Evolutionary conservation across 345 rosid species (phyloP).

Genomic region (Citrus australasica): DNA sequence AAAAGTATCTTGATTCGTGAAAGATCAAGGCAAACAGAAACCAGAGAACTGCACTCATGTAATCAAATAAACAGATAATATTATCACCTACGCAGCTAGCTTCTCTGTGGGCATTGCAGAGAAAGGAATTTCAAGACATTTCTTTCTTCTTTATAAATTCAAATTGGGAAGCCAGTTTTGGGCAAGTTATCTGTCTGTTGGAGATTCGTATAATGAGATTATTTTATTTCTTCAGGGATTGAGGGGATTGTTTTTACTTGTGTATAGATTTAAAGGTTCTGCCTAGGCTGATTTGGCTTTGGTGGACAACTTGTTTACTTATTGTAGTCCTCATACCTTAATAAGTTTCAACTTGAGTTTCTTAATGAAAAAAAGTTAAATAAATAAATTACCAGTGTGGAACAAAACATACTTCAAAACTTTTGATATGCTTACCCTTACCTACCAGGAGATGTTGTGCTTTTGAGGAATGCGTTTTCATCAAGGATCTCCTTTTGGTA

Average conservation of each 20-base stretch:
- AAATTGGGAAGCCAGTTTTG: background rate
- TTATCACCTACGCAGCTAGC: background rate
- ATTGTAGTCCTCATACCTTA: background rate
- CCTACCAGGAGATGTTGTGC: slow-evolving; percentile 77
- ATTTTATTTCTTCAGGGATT: background rate
- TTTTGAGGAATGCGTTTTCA: slow-evolving; percentile 27
- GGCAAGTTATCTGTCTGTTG: background rate
- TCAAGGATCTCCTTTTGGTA: slow-evolving; percentile 24
- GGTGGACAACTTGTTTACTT: background rate
- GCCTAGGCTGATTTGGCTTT: background rate
- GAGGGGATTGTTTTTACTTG: background rate
- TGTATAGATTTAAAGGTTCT: background rate
- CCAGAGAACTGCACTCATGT: slow-evolving; percentile 2
- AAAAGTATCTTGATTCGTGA: slow-evolving; percentile 6
- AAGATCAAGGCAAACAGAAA: slow-evolving; percentile 4
- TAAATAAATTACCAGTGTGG: background rate
- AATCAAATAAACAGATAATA: background rate
- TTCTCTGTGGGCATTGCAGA: background rate
- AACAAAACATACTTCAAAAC: slow-evolving; percentile 10
- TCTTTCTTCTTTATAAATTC: background rate
- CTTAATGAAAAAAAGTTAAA: background rate
- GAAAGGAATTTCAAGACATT: background rate
- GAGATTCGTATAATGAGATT: no score
- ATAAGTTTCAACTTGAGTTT: no score
- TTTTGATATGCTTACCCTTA: slow-evolving; percentile 60